phyloP scores from a whole-genome alignment of 1,284 basidiomycete genomes.

The Heterobasidion annosum region DNA sequence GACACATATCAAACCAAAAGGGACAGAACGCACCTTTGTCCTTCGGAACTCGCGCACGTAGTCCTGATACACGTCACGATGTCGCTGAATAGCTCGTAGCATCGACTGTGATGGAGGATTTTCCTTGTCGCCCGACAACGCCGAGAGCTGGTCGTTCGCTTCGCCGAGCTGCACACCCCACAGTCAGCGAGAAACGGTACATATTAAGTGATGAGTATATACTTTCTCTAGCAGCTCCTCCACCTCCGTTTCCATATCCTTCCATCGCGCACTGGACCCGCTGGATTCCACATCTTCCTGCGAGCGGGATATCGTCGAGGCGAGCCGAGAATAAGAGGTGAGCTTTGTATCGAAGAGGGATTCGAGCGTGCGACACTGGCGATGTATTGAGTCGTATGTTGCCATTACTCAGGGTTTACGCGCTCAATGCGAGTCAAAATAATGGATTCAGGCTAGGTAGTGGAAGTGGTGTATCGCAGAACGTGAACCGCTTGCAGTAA shows the following conservation, averaged over 20 bases:
- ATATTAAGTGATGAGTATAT: constrained; percentile 13
- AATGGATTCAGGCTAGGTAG: no score
- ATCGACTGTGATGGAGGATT: constrained; percentile 78
- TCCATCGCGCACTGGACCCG: constrained; percentile 64
- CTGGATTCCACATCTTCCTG: constrained; percentile 61
- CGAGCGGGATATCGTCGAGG: constrained; percentile 59
- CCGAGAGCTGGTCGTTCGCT: constrained; percentile 64
- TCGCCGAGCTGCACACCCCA: constrained; percentile 60
- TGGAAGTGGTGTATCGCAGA: no score
- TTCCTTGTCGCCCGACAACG: constrained; percentile 59
- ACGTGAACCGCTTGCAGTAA: not conserved
- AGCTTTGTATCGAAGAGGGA: constrained; percentile 87
- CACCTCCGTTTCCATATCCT: constrained; percentile 78
- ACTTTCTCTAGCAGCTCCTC: constrained; percentile 87
- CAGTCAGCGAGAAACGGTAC: not conserved
- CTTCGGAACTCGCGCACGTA: constrained; percentile 77
- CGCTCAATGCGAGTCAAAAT: not conserved
- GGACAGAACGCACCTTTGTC: constrained; percentile 54
- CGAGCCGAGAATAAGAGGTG: constrained; percentile 81
- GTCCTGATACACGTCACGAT: constrained; percentile 86
- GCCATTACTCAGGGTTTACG: constrained; percentile 36
- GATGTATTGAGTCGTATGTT: constrained; percentile 70
- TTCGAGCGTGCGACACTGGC: constrained; percentile 87
- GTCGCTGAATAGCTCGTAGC: constrained; percentile 83
- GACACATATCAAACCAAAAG: not conserved